A percentile compares a stretch with the other conserved stretches of the same genome.
Evolutionary conservation across 2,329 filamentous ascomycete species (phyloP).

Genomic region (Colletotrichum musicola): DNA sequence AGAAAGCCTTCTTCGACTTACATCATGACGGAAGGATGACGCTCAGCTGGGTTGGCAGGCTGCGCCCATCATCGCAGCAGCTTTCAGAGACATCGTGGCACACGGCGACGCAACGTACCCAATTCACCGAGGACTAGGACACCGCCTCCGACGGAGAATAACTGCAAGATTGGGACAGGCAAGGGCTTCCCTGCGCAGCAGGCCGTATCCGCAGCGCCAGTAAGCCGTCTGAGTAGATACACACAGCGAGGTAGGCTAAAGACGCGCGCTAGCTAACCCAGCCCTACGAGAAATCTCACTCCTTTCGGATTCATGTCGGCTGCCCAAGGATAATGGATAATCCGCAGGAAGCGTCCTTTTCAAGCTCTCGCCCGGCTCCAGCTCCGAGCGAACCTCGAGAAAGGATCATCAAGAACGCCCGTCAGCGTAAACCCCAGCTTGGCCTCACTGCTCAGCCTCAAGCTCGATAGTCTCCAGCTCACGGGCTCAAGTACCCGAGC

Average conservation of each 20-base stretch:
- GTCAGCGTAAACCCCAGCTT: not conserved
- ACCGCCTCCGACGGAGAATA: conserved; percentile 1
- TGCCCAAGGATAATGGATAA: not conserved
- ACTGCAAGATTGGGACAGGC: too few species aligned
- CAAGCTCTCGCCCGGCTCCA: not conserved
- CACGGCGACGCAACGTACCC: too few species aligned
- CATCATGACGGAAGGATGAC: conserved; percentile 7
- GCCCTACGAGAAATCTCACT: too few species aligned
- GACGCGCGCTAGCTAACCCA: too few species aligned
- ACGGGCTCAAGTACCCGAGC: not conserved
- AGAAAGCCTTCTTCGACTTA: not conserved
- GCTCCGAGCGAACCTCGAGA: not conserved
- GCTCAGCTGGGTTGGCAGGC: not conserved
- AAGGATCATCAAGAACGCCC: not conserved
- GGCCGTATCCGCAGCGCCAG: not conserved
- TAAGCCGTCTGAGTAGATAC: not conserved
- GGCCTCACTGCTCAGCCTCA: too few species aligned
- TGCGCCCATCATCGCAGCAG: not conserved
- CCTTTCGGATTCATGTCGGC: too few species aligned
- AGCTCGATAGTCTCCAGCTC: too few species aligned
- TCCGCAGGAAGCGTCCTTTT: too few species aligned
- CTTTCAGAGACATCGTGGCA: conserved; percentile 10
- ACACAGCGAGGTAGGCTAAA: conserved; percentile 3
- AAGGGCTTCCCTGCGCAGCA: not conserved
- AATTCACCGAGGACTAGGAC: not conserved